Conservation (phyloP, 148 eudicot species). For the Chenopodium album region DNA sequence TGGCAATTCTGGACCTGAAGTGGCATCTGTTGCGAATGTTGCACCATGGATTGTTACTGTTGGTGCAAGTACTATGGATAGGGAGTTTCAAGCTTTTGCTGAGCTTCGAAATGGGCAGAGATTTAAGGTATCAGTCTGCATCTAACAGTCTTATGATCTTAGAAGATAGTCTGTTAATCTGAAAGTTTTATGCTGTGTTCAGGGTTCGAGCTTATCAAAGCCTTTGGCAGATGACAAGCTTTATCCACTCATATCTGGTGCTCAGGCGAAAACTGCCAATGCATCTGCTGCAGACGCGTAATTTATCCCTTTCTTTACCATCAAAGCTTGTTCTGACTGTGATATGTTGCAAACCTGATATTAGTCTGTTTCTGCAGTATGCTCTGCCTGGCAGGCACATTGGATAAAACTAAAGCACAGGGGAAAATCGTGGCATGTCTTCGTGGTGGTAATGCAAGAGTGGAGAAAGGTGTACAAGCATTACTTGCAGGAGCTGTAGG, state of each 20-base stretch:
- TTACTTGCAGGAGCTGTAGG: conserved; percentile 59
- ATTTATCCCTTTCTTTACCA: background rate
- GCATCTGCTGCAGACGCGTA: conserved; percentile 48
- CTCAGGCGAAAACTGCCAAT: conserved; percentile 43
- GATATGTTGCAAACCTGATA: background rate
- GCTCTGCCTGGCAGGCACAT: conserved; percentile 39
- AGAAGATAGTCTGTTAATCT: background rate
- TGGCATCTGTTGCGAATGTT: conserved; percentile 42
- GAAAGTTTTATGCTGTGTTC: background rate
- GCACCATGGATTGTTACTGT: conserved; percentile 84
- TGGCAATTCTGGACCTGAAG: conserved; percentile 55
- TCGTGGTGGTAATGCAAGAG: conserved; percentile 46
- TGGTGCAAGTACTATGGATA: conserved; percentile 64
- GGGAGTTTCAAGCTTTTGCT: conserved; percentile 42
- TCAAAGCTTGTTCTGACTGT: too few species aligned
- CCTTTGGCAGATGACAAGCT: conserved; percentile 33
- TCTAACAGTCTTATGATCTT: background rate
- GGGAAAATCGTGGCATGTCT: conserved; percentile 70
- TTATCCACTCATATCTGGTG: conserved; percentile 44
- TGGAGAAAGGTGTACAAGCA: conserved; percentile 46
- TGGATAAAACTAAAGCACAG: conserved; percentile 57
- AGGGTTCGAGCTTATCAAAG: conserved; percentile 53
- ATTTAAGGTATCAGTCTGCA: conserved; percentile 31
- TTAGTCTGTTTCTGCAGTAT: conserved; percentile 21
- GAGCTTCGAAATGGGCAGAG: conserved; percentile 37